Percentiles rank a stretch among this genome's conserved stretches.
These are phyloP conservation scores for Fusarium agapanthi DNA, from an alignment of 2,329 filamentous ascomycete species.

Conservation along the genomic window DNA sequence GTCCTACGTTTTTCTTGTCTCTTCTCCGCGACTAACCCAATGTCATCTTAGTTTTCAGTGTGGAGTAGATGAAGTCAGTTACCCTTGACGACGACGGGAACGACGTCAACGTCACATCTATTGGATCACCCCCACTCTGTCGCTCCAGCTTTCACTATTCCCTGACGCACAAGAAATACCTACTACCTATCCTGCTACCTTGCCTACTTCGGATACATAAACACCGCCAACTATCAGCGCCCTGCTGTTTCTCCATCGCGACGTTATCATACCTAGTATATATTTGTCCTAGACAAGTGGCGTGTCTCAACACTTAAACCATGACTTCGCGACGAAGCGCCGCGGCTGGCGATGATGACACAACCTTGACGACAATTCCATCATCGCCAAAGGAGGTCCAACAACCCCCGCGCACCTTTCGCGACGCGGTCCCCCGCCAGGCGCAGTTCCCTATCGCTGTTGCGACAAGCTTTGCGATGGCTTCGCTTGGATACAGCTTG, in stretches of 20 bases:
- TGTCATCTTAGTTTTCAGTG: not conserved
- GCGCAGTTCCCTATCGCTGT: constrained; percentile 64
- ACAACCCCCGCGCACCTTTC: constrained; percentile 19
- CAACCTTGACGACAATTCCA: constrained; percentile 23
- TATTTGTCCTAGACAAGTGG: constrained; percentile 7
- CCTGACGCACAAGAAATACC: constrained; percentile 8
- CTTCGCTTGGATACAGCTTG: constrained; percentile 70
- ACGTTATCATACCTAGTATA: not conserved
- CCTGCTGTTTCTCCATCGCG: constrained; percentile 8
- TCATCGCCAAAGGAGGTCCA: constrained; percentile 12
- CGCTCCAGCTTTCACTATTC: constrained; percentile 1
- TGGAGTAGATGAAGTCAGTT: constrained; percentile 1
- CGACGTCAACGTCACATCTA: constrained; percentile 1
- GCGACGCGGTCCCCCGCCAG: constrained; percentile 49
- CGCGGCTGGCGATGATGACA: constrained; percentile 29
- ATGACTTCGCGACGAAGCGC: constrained; percentile 39
- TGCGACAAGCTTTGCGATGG: constrained; percentile 67
- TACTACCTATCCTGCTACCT: not conserved
- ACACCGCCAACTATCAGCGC: not conserved
- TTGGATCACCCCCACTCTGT: not conserved
- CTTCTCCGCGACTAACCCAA: constrained; percentile 13
- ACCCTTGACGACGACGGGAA: not conserved
- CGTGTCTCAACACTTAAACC: constrained; percentile 1
- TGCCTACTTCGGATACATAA: not conserved
- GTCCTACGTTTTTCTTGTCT: not conserved